A percentile compares a stretch with the other conserved stretches of the same genome.
These are phyloP conservation scores for Sclerotinia spermophila DNA, from an alignment of 2,329 filamentous ascomycete species.

Conservation along the genomic window DNA sequence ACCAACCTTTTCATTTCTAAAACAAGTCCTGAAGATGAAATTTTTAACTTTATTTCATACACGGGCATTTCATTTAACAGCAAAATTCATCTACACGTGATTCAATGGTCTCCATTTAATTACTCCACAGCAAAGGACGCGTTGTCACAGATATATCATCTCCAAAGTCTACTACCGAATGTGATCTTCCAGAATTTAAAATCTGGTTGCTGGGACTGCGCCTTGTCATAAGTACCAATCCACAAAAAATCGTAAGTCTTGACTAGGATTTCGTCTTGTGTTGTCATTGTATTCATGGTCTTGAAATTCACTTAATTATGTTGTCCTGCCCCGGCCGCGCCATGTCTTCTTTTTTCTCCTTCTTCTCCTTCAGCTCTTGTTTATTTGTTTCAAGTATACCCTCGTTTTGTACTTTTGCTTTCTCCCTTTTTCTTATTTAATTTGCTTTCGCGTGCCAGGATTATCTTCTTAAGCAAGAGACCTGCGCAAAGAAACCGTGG, in stretches of 20 bases:
- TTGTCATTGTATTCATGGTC: conserved; percentile 2
- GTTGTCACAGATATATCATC: conserved; percentile 17
- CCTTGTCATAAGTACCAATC: conserved; percentile 12
- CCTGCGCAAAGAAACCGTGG: background rate
- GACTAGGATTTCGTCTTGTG: background rate
- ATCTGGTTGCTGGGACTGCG: conserved; percentile 15
- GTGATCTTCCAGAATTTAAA: conserved; percentile 1
- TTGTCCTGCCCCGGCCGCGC: conserved; percentile 6
- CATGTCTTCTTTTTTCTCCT: background rate
- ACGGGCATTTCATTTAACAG: background rate
- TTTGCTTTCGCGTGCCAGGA: background rate
- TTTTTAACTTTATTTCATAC: background rate
- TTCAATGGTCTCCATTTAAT: background rate
- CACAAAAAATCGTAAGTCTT: conserved; percentile 12
- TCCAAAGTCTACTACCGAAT: conserved; percentile 5
- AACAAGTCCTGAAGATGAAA: background rate
- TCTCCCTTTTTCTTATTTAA: background rate
- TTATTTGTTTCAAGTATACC: background rate
- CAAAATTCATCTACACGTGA: conserved; percentile 9
- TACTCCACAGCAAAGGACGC: conserved; percentile 1
- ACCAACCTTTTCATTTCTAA: background rate
- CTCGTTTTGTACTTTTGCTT: conserved; percentile 6
- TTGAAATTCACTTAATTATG: conserved; percentile 15
- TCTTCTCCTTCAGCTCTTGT: background rate
- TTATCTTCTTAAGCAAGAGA: background rate